Base-by-base conservation (phyloP, 192 early-diverging fungal species). In the Entomortierella chlamydospora region DNA sequence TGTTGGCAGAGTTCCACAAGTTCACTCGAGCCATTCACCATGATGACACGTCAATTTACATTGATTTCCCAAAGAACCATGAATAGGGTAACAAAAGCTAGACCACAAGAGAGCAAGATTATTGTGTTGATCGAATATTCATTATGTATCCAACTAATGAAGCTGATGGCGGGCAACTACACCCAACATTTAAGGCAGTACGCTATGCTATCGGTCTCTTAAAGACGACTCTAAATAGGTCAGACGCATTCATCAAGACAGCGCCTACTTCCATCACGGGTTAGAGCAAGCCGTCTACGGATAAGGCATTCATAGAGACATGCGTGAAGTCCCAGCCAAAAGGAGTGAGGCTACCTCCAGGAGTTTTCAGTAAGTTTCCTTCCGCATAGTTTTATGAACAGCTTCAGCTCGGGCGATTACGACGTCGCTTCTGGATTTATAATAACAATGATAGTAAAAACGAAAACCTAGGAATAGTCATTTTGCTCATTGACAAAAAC, bases 171-270 rank as follows among this genome's bases (percentile, higher is more conserved):
- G 25, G 56, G 8, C 18, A 26, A 1, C 7, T 49, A 2, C 58
- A 81, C 33, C 13, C 22, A 6, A 63, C 70, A 15, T 82, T 73
- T 50, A 73, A 73, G 50, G 59, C 18, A 4, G 81, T 72, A 5
- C 73, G 70, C 51, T 17, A 11, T 29, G 51, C 71, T 59, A 37
- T 56, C 65, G 66, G 7, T 43, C 73, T 11, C 53, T 82, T 0
- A 29, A 80, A 29, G 33, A 72, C 50, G 79, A 73, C 45, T 15
- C 4, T 11, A 65, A 82, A 42, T 81, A 61, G 71, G 57, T 69
- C 25, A 52, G 42, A 17, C 64, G 61, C 52, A 57, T 73, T 30
- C 22, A 42, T n/a, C 42, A 82, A 49, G 64, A n/a, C n/a, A n/a
- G n/a, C n/a, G n/a, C n/a, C n/a, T n/a, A n/a, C n/a, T n/a, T n/a